These are phyloP conservation scores for Pseudocercospora cruenta DNA, from an alignment of 2,329 filamentous ascomycete species.

Conservation along the genomic window DNA sequence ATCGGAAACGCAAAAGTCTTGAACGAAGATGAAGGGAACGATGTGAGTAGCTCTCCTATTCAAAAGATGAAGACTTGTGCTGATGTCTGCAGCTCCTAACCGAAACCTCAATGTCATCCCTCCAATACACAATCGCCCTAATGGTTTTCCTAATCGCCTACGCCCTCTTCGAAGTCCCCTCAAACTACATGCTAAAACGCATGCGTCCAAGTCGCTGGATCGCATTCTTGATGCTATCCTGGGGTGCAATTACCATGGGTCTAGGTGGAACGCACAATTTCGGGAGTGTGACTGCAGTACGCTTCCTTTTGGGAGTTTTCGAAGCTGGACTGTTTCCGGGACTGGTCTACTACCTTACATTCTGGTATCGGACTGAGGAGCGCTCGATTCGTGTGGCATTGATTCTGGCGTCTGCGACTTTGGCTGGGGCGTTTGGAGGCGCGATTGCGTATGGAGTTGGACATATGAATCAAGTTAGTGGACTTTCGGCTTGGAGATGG, in stretches of 20 bases:
- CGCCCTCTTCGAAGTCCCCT: constrained; percentile 50
- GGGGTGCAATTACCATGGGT: constrained; percentile 37
- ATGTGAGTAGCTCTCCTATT: too few species aligned
- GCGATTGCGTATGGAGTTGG: constrained; percentile 51
- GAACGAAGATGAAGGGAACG: constrained; percentile 62
- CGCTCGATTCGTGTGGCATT: constrained; percentile 36
- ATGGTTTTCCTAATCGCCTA: constrained; percentile 62
- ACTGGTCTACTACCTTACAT: constrained; percentile 36
- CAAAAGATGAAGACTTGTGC: too few species aligned
- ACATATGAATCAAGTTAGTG: constrained; percentile 59
- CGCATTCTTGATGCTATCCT: constrained; percentile 37
- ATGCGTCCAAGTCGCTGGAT: constrained; percentile 47
- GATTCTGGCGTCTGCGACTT: constrained; percentile 38
- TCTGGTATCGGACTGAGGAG: constrained; percentile 40
- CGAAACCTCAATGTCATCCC: constrained; percentile 63
- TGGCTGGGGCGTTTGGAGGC: constrained; percentile 41
- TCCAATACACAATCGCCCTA: constrained; percentile 57
- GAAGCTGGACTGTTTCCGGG: constrained; percentile 63
- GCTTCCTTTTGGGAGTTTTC: constrained; percentile 49
- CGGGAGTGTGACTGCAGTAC: constrained; percentile 48
- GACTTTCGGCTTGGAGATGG: constrained; percentile 68
- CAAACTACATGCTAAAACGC: constrained; percentile 47
- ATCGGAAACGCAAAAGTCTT: constrained; percentile 59
- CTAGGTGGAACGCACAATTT: constrained; percentile 52
- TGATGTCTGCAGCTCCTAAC: constrained; percentile 51